These are phyloP conservation scores for Claviceps arundinis DNA, from an alignment of 2,329 filamentous ascomycete species.

Conservation along the genomic window DNA sequence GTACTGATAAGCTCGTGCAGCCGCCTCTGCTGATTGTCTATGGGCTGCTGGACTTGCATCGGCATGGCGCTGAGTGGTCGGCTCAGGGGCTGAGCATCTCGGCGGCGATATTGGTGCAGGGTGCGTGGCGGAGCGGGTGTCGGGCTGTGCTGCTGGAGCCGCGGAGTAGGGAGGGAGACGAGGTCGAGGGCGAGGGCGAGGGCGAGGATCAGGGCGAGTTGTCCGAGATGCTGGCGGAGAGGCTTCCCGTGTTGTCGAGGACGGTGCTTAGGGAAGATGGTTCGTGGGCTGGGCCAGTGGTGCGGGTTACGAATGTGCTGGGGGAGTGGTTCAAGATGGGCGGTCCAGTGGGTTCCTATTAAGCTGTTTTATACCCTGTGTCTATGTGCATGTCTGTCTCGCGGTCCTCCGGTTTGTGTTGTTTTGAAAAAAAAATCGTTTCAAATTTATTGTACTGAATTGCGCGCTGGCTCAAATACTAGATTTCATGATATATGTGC, in stretches of 20 bases:
- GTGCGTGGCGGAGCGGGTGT: conserved; percentile 33
- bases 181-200: conserved; percentile 15
- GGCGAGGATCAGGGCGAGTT: not conserved
- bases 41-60: conserved; percentile 51
- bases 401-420: no score
- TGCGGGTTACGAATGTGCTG: conserved; percentile 37
- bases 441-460: no score
- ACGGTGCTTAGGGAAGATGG: conserved; percentile 32
- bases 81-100: conserved; percentile 57
- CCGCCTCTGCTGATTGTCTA: conserved; percentile 45
- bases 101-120: conserved; percentile 49
- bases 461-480: not conserved
- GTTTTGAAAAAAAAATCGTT: no score
- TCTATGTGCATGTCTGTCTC: not conserved
- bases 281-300: conserved; percentile 43
- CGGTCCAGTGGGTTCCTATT: not conserved
- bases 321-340: conserved; percentile 47
- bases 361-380: no score
- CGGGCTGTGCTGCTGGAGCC: conserved; percentile 36
- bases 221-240: conserved; percentile 29
- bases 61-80: conserved; percentile 54
- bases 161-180: conserved; percentile 13
- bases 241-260: conserved; percentile 49
- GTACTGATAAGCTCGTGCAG: conserved; percentile 6
- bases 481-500: not conserved